Evolutionary conservation across 441 rosid species (phyloP).

Genomic region (Pelargonium fulgidum): DNA sequence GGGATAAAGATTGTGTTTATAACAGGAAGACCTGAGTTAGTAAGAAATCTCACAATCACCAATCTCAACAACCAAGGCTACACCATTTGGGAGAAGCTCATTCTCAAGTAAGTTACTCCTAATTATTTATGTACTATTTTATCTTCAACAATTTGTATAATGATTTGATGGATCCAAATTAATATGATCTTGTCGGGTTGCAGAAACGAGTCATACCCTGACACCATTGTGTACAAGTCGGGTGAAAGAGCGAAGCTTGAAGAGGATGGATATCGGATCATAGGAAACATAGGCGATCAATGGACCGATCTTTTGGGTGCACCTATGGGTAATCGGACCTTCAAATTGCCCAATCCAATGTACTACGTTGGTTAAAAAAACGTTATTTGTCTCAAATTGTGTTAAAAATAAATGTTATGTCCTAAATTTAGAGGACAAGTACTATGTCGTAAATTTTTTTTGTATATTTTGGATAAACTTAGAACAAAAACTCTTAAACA

Average conservation of each 20-base stretch:
- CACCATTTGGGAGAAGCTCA: conserved; percentile 39
- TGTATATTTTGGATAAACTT: too few relatives aligned
- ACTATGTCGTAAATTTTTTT: too few relatives aligned
- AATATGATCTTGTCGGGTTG: neutral
- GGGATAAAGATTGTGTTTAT: conserved; percentile 50
- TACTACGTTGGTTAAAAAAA: conserved; percentile 13
- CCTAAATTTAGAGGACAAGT: too few relatives aligned
- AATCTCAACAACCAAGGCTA: conserved; percentile 50
- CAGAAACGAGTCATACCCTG: conserved; percentile 25
- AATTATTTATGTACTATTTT: neutral
- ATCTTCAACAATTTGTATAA: neutral
- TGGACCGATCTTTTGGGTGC: conserved; percentile 58
- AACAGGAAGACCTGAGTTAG: conserved; percentile 37
- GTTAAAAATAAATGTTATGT: too few relatives aligned
- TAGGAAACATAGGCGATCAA: conserved; percentile 73
- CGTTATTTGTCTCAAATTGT: too few relatives aligned
- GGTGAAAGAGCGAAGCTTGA: conserved; percentile 39
- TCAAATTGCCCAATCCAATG: conserved; percentile 20
- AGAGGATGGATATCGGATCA: conserved; percentile 46
- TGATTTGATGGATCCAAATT: neutral
- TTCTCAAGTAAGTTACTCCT: conserved; percentile 36
- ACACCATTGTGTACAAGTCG: conserved; percentile 38
- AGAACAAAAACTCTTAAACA: too few relatives aligned
- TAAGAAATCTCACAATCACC: conserved; percentile 22
- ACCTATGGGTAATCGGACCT: conserved; percentile 41